Evolutionary conservation across 73 alveolate genomes (phyloP).

Genomic region (Paraurostyla sp.): DNA sequence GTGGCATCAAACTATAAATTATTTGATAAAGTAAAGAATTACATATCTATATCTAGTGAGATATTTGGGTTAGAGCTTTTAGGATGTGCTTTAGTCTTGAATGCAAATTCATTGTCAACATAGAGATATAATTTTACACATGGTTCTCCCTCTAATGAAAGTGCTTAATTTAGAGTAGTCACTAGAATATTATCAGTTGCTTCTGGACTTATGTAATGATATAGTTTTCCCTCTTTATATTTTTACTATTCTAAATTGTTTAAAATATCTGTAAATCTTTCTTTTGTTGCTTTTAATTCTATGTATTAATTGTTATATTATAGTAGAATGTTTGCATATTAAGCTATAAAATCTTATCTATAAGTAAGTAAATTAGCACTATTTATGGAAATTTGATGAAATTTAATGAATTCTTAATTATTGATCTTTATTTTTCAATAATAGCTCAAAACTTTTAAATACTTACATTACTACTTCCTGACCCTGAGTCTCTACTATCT

Average conservation of each 20-base stretch:
- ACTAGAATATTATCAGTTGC: conserved; percentile 11
- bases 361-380: not conserved
- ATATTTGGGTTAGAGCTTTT: conserved; percentile 22
- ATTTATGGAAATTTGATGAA: no score
- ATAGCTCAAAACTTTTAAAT: no score
- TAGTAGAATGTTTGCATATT: conserved; percentile 9
- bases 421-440: no score
- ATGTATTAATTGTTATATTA: conserved; percentile 25
- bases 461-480: not conserved
- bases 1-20: conserved; percentile 14
- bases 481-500: conserved; percentile 3
- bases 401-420: no score
- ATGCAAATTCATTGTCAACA: conserved; percentile 30
- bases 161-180: conserved; percentile 3
- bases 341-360: conserved; percentile 30
- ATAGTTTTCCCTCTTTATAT: not conserved
- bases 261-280: not conserved
- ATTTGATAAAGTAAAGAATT: not conserved
- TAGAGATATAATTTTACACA: conserved; percentile 8
- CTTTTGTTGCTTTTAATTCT: not conserved
- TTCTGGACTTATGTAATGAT: conserved; percentile 22
- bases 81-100: conserved; percentile 23
- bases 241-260: not conserved
- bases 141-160: conserved; percentile 51
- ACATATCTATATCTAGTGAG: conserved; percentile 43